phyloP scores from a whole-genome alignment of 2,329 filamentous ascomycete genomes.

The Talaromyces sp. region DNA sequence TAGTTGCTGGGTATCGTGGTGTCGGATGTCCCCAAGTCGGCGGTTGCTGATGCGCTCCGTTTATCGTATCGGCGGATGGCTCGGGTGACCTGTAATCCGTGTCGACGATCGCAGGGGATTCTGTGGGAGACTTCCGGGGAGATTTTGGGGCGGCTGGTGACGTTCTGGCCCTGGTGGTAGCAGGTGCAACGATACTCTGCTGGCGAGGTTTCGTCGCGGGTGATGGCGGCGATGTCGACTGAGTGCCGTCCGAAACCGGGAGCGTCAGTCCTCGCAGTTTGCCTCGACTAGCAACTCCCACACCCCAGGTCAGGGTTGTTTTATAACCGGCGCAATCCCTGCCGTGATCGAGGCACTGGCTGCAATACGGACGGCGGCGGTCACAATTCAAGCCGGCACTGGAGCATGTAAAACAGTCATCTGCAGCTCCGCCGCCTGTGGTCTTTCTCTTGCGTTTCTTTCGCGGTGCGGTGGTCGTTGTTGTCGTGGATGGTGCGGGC shows the following conservation, averaged over 20 bases:
- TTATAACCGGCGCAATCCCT: constrained; percentile 96
- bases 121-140: not conserved
- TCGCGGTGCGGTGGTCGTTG: constrained; percentile 34
- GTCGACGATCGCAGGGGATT: not conserved
- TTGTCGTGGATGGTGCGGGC: constrained; percentile 25
- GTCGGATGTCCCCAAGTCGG: not conserved
- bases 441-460: constrained; percentile 78
- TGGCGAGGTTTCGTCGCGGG: constrained; percentile 12
- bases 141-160: not conserved
- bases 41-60: not conserved
- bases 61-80: not conserved
- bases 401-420: constrained; percentile 92
- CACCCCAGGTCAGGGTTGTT: constrained; percentile 93
- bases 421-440: constrained; percentile 81
- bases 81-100: not conserved
- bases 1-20: not conserved
- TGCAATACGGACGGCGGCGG: constrained; percentile 87
- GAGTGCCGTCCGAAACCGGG: constrained; percentile 52
- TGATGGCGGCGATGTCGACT: constrained; percentile 1
- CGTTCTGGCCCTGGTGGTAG: not conserved
- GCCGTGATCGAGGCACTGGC: constrained; percentile 85
- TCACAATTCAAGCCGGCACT: constrained; percentile 85
- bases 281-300: constrained; percentile 90
- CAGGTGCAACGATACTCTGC: constrained; percentile 3
- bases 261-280: constrained; percentile 88